A percentile compares a stretch with the other conserved stretches of the same genome.
These are phyloP conservation scores for Mycena kentingensis DNA, from an alignment of 768 basidiomycete species.

Conservation along the genomic window DNA sequence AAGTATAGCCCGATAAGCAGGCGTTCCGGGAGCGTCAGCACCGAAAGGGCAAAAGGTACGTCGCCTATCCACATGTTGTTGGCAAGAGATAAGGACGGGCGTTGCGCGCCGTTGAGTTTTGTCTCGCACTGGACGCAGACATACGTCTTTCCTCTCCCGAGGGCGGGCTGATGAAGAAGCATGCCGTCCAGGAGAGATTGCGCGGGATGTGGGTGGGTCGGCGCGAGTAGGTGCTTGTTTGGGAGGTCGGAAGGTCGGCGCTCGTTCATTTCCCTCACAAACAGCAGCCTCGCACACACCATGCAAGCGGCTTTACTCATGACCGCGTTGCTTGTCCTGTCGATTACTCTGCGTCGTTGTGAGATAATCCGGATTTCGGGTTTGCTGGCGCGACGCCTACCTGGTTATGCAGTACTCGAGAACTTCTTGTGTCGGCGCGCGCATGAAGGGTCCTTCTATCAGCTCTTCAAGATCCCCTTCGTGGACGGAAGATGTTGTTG, in stretches of 20 bases:
- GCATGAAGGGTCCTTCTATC: no score
- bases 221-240: background rate
- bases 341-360: no score
- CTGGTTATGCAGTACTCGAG: no score
- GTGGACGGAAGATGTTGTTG: no score
- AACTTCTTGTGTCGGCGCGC: no score
- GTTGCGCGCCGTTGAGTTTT: background rate
- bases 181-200: background rate
- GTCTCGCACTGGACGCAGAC: background rate
- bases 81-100: background rate
- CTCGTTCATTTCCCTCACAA: background rate
- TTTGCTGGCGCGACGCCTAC: no score
- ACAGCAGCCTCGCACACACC: background rate
- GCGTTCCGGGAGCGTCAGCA: constrained; percentile 28
- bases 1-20: constrained; percentile 26
- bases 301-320: background rate
- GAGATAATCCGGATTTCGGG: no score
- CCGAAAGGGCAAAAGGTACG: constrained; percentile 19
- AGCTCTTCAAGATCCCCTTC: no score
- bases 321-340: background rate
- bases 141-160: background rate
- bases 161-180: background rate
- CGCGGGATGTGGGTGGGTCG: background rate
- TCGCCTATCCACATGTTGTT: constrained; percentile 32
- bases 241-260: background rate